phyloP scores from a whole-genome alignment of 179 eudicot species.

The Carnegiea gigantea region DNA sequence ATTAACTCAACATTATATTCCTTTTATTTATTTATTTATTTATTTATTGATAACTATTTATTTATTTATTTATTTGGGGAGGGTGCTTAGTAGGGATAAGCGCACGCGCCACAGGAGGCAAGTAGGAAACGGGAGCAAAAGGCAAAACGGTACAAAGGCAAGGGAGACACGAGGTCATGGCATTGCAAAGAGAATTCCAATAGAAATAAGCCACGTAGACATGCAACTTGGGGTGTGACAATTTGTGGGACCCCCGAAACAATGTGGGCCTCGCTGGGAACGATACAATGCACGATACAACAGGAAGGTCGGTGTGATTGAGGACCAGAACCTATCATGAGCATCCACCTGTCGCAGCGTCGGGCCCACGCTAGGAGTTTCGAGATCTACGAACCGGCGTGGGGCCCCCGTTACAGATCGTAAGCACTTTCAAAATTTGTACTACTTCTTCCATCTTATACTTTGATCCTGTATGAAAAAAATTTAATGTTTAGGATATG shows the following conservation, averaged over 20 bases:
- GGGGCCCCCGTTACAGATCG: neutral
- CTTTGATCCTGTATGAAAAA: too few relatives aligned
- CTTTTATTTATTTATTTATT: too few relatives aligned
- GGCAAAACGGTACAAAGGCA: neutral
- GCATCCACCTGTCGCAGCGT: neutral
- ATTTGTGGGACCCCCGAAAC: slow-evolving; percentile 3
- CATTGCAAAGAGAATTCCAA: neutral
- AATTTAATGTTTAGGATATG: too few relatives aligned
- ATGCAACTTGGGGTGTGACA: neutral
- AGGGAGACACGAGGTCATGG: neutral
- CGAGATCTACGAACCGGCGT: slow-evolving; percentile 15
- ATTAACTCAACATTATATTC: too few relatives aligned
- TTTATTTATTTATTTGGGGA: too few relatives aligned
- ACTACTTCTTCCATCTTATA: too few relatives aligned
- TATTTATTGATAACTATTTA: too few relatives aligned
- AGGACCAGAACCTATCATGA: neutral
- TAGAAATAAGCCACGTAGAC: neutral
- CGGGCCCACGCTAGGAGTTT: neutral
- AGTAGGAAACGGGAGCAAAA: neutral
- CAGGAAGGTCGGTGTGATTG: slow-evolving; percentile 18
- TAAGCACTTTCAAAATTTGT: too few relatives aligned
- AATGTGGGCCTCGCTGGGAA: neutral
- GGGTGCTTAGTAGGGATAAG: neutral
- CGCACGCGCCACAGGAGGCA: neutral
- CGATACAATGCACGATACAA: neutral